A percentile compares a stretch with the other conserved stretches of the same genome.
phyloP scores from a whole-genome alignment of 1,284 basidiomycete species.

The Lentinula novae-zelandiae region DNA sequence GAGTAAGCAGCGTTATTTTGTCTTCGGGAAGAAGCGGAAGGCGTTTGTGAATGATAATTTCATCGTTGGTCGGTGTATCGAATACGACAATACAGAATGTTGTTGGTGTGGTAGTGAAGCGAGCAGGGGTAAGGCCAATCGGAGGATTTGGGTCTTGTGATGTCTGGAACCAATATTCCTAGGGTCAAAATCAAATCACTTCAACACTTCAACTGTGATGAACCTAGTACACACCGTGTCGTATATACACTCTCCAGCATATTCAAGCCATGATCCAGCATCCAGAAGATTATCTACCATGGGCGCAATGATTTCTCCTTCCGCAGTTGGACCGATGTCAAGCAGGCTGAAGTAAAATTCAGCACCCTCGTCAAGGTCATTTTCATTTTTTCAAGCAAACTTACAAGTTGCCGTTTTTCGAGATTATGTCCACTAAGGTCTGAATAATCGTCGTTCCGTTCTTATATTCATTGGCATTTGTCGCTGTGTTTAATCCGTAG shows the following conservation, averaged over 20 bases:
- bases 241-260: constrained; percentile 48
- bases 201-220: not conserved
- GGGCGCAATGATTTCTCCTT: constrained; percentile 46
- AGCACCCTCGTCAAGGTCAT: not conserved
- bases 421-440: constrained; percentile 50
- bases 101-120: constrained; percentile 46
- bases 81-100: constrained; percentile 53
- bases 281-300: constrained; percentile 45
- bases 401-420: constrained; percentile 54
- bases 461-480: constrained; percentile 44
- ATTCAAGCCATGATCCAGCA: constrained; percentile 47
- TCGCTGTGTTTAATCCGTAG: constrained; percentile 41
- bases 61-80: constrained; percentile 28
- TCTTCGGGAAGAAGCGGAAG: constrained; percentile 46
- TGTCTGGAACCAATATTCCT: constrained; percentile 41
- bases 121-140: constrained; percentile 30
- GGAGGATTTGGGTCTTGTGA: constrained; percentile 30
- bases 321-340: constrained; percentile 51
- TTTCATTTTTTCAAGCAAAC: constrained; percentile 11
- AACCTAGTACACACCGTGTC: constrained; percentile 35
- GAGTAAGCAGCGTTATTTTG: constrained; percentile 36
- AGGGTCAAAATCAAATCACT: not conserved
- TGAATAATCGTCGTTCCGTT: constrained; percentile 45
- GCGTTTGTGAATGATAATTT: constrained; percentile 35
- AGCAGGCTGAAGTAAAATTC: constrained; percentile 33